phyloP scores from a whole-genome alignment of 140 eudicot species.

The Flaveria floridana region DNA sequence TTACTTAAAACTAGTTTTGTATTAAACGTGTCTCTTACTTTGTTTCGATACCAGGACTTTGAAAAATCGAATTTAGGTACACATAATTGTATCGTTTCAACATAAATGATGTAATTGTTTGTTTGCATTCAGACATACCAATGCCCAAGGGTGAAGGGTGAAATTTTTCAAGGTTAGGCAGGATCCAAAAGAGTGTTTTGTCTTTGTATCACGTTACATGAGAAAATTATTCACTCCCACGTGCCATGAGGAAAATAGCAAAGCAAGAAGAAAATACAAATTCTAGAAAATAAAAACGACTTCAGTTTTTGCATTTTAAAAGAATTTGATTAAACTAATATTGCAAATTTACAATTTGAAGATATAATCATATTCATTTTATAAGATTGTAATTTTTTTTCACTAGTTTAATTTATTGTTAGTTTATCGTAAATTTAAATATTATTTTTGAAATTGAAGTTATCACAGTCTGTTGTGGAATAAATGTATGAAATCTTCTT shows the following conservation, averaged over 20 bases:
- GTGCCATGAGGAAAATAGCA: background rate
- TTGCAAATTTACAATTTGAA: no score
- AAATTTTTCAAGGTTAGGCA: constrained; percentile 18
- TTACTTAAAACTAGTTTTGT: background rate
- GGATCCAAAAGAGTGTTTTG: constrained; percentile 25
- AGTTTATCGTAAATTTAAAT: no score
- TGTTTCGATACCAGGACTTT: background rate
- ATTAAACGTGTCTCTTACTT: background rate
- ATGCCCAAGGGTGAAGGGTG: no score
- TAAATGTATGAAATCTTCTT: no score
- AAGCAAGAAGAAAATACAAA: background rate
- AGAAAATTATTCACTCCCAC: background rate
- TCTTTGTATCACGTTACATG: background rate
- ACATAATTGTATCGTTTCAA: background rate
- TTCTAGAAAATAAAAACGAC: background rate
- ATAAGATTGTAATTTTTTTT: no score
- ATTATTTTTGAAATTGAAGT: no score
- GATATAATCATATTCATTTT: background rate
- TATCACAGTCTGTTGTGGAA: no score
- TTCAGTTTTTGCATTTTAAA: no score
- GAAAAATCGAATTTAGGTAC: constrained; percentile 20
- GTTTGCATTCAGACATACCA: background rate
- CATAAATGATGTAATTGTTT: constrained; percentile 1
- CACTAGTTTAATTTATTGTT: no score
- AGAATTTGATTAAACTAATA: background rate